These are phyloP conservation scores for Verticillium isaacii DNA, from an alignment of 2,329 filamentous ascomycete genomes.

Conservation along the genomic window DNA sequence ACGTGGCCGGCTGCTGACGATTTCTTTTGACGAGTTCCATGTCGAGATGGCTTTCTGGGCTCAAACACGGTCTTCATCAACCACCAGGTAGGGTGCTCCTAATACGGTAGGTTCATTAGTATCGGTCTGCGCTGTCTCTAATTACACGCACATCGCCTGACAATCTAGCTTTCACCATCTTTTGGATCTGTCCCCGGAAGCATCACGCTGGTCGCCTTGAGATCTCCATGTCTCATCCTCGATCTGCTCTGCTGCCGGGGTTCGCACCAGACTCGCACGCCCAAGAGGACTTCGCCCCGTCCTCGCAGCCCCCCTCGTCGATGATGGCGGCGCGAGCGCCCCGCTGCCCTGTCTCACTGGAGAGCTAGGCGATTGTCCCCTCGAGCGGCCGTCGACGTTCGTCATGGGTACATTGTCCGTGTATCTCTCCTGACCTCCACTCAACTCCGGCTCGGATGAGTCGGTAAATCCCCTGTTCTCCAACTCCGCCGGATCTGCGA, in stretches of 20 bases:
- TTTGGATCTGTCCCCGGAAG: neutral
- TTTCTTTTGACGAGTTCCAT: too few species aligned
- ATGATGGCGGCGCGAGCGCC: conserved; percentile 19
- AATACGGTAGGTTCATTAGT: too few species aligned
- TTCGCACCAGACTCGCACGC: conserved; percentile 26
- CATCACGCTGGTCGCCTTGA: neutral
- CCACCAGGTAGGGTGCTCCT: too few species aligned
- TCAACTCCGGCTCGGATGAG: neutral
- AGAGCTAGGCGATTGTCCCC: neutral
- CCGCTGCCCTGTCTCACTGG: conserved; percentile 5
- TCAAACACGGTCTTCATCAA: too few species aligned
- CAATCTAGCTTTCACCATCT: neutral
- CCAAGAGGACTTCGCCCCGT: conserved; percentile 33
- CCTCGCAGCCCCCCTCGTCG: conserved; percentile 13
- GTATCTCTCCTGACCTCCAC: conserved; percentile 5
- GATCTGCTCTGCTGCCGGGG: neutral
- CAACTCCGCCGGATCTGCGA: conserved; percentile 34
- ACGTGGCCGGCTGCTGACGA: neutral
- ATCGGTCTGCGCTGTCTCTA: too few species aligned
- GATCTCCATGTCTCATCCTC: neutral
- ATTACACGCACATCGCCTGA: too few species aligned
- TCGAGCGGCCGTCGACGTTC: conserved; percentile 16
- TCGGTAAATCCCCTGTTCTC: conserved; percentile 9
- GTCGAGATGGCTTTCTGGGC: too few species aligned
- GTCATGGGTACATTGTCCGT: conserved; percentile 13